phyloP scores from a whole-genome alignment of 208 protist species.

The Leishmania major region DNA sequence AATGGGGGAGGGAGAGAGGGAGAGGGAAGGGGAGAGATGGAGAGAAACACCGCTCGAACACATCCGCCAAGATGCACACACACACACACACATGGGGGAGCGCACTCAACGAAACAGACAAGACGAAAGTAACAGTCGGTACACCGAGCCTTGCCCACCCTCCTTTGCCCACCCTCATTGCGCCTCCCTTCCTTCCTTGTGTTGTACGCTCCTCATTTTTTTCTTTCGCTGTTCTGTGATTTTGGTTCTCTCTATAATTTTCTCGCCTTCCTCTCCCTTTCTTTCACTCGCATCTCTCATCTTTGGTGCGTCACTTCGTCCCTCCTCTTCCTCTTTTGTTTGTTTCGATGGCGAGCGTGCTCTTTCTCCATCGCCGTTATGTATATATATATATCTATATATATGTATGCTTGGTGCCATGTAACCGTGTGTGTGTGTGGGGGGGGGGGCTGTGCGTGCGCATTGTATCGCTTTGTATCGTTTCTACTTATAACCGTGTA shows the following conservation, averaged over 20 bases:
- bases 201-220: slow-evolving; percentile 1
- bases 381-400: too few species aligned
- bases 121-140: slow-evolving; percentile 7
- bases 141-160: neutral
- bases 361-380: neutral
- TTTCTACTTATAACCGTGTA: neutral
- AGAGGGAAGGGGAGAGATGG: neutral
- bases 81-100: neutral
- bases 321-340: neutral
- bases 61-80: neutral
- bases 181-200: neutral
- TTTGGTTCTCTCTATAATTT: slow-evolving; percentile 4
- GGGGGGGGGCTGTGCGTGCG: neutral
- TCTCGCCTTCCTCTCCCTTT: neutral
- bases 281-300: neutral
- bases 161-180: neutral
- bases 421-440: neutral
- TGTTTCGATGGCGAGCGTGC: neutral
- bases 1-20: neutral
- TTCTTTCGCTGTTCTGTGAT: slow-evolving; percentile 1
- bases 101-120: neutral
- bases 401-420: neutral
- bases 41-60: neutral
- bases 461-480: neutral
- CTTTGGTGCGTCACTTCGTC: slow-evolving; percentile 1